A percentile compares a stretch with the other conserved stretches of the same genome.
phyloP scores from a whole-genome alignment of 331 rosid genomes.

The Stylosanthes scabra region DNA sequence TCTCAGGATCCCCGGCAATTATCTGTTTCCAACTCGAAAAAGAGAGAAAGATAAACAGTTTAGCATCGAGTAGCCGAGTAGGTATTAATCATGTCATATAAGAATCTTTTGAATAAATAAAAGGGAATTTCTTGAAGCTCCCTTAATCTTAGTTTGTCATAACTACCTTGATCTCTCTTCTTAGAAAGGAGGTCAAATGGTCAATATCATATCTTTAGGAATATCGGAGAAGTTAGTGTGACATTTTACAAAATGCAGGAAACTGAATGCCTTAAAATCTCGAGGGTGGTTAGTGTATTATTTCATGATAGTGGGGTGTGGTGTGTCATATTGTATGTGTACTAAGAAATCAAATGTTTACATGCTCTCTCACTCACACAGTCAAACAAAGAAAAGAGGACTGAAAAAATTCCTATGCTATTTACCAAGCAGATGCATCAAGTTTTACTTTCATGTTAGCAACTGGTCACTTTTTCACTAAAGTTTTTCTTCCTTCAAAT shows the following conservation, averaged over 20 bases:
- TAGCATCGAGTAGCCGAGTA: constrained; percentile 6
- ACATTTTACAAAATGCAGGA: too few species aligned
- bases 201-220: too few species aligned
- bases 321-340: not conserved
- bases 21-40: constrained; percentile 60
- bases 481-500: not conserved
- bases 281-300: too few species aligned
- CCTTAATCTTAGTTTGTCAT: too few species aligned
- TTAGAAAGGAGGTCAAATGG: too few species aligned
- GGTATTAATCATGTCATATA: not conserved
- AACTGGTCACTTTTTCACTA: not conserved
- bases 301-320: too few species aligned
- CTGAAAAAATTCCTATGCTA: not conserved
- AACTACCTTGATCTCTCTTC: too few species aligned
- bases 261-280: too few species aligned
- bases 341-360: not conserved
- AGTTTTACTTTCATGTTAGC: not conserved
- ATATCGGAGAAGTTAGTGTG: too few species aligned
- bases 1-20: constrained; percentile 97
- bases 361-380: not conserved
- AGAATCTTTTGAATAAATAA: not conserved
- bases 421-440: constrained; percentile 6
- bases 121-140: too few species aligned
- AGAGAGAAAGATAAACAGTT: not conserved
- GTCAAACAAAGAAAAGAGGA: not conserved